Base-by-base conservation (phyloP, 2,329 filamentous ascomycete genomes). In the Trichoderma endophyticum region DNA sequence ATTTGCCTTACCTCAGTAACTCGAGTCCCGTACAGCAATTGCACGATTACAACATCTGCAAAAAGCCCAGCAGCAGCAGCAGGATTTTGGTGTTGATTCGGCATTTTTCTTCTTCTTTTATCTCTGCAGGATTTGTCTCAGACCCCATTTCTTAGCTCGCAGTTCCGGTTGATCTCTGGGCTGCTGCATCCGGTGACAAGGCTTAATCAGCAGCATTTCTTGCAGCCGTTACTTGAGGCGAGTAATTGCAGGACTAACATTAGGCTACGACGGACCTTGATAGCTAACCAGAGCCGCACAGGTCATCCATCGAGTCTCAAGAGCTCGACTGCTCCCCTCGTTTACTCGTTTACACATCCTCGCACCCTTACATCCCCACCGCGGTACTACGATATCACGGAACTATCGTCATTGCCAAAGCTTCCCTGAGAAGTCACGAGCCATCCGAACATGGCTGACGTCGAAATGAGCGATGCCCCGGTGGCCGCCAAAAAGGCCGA, bases 391-490 rank as follows among this genome's bases (percentile, higher is more conserved):
- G 28, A 5, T 1, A 9, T 62, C 54, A 6, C 26, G 18, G 28
- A 28, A n/a, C 24, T 12, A 21, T 21, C 57, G 39, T 61, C 24
- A n/a, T 21, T n/a, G 8, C 21, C 5, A 48, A 21, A 61, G 14
- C 57, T 36, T 69, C 26, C 7, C 12, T 39, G 11, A n/a, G 12
- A 51, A 6, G 15, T 62, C 39, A 36, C 66, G 14, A 69, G 64
- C 56, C 69, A 30, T 28, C 61, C 54, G 28, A 56, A 36, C 73
- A 98, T 98, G 96, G 93, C 95, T 72, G 96, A 99, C 83, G 91
- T 98, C 65, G 94, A 98, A 79, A 98, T 98, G 96, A 92, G 93
- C 70, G 96, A 98, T 82, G 94, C 92, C 61, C 89, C 90, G 39
- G 82, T 87, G 74, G 84, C 85, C 24, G 83, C 86, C 30, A 93